phyloP scores from a whole-genome alignment of 2,329 filamentous ascomycete genomes.

The Penicillium sp. region DNA sequence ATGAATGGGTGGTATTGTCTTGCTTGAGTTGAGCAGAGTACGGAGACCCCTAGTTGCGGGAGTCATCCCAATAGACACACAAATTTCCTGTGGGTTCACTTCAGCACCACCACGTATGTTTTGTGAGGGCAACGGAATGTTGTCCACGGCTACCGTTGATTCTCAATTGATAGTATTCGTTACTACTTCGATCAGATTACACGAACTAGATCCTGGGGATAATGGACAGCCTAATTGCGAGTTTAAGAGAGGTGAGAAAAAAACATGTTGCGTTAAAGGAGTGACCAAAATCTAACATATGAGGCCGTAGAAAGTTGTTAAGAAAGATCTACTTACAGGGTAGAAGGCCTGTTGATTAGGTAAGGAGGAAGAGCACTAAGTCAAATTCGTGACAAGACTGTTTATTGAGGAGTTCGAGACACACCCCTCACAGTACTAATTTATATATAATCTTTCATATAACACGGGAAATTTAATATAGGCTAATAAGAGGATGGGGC shows the following conservation, averaged over 20 bases:
- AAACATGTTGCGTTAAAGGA: background rate
- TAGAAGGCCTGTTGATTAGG: too few relatives aligned
- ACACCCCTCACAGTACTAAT: too few relatives aligned
- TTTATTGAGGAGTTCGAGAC: background rate
- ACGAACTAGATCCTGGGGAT: background rate
- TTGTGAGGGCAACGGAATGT: background rate
- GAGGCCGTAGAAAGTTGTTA: background rate
- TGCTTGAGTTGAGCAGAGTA: conserved; percentile 1
- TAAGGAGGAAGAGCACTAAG: too few relatives aligned
- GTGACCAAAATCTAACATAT: background rate
- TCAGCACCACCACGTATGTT: background rate
- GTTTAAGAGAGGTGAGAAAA: too few relatives aligned
- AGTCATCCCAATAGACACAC: background rate
- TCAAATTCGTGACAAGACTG: background rate
- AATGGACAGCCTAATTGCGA: too few relatives aligned
- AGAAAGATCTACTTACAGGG: too few relatives aligned
- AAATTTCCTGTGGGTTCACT: conserved; percentile 5
- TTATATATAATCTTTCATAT: too few relatives aligned
- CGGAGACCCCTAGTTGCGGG: background rate
- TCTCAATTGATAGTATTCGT: conserved; percentile 3
- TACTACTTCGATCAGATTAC: conserved; percentile 5
- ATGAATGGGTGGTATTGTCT: background rate
- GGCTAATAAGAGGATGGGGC: too few relatives aligned
- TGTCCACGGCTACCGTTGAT: conserved; percentile 2
- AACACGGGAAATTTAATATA: too few relatives aligned